Conservation (phyloP, 768 basidiomycete genomes). For the Calocera cornea region DNA sequence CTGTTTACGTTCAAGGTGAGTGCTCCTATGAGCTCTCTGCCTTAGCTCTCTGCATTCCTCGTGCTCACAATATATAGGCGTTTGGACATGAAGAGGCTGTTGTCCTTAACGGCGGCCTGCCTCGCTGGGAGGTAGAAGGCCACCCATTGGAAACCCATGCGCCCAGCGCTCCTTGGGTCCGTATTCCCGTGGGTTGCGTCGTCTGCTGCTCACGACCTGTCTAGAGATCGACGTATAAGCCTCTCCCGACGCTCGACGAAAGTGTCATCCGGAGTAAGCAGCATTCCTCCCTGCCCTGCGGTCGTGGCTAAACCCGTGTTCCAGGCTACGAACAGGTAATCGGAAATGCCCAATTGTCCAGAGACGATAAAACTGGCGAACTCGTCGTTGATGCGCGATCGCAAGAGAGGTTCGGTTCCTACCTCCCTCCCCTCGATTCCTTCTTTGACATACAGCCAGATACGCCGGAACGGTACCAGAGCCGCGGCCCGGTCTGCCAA, state of each 20-base stretch:
- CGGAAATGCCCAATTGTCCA: conserved; percentile 44
- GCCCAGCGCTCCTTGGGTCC: conserved; percentile 10
- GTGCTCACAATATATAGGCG: conserved; percentile 23
- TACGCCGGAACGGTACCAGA: conserved; percentile 74
- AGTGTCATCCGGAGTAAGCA: conserved; percentile 40
- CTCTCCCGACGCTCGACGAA: conserved; percentile 39
- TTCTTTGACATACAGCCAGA: conserved; percentile 29
- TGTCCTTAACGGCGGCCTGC: conserved; percentile 86
- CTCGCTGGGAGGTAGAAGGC: conserved; percentile 61
- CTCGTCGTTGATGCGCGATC: conserved; percentile 82
- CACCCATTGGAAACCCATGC: conserved; percentile 35
- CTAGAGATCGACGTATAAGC: conserved; percentile 27
- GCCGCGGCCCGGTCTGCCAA: conserved; percentile 73
- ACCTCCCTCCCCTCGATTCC: conserved; percentile 2
- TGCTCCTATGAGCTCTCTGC: too few species aligned
- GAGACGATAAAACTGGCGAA: conserved; percentile 37
- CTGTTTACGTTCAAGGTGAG: conserved; percentile 74
- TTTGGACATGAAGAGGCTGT: conserved; percentile 81
- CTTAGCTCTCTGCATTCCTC: too few species aligned
- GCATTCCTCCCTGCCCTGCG: neutral
- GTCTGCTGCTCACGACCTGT: neutral
- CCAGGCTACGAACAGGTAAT: conserved; percentile 74
- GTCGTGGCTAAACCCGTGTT: neutral
- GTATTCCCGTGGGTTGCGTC: neutral
- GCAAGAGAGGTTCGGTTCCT: conserved; percentile 47